Conservation (phyloP, 2,329 filamentous ascomycete genomes). For the Aspergillus costaricaensis region DNA sequence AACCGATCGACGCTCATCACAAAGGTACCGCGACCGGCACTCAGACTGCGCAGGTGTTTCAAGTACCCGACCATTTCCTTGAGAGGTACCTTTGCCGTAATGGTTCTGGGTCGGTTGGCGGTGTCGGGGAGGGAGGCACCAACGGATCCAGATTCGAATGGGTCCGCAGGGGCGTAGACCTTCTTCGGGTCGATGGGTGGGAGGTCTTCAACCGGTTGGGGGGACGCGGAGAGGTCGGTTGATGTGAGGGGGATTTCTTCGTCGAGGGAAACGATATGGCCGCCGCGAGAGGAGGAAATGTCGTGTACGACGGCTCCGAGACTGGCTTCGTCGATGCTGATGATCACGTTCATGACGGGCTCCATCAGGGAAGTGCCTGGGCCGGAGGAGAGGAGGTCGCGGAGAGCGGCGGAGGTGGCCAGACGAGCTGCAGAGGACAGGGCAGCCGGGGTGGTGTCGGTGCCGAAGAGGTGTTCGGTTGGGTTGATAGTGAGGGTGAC, state of each 20-base stretch:
- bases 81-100: slow-evolving; percentile 84
- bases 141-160: slow-evolving; percentile 56
- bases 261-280: slow-evolving; percentile 71
- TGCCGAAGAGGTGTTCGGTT: slow-evolving; percentile 63
- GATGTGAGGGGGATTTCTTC: slow-evolving; percentile 44
- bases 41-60: slow-evolving; percentile 83
- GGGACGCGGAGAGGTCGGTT: slow-evolving; percentile 26
- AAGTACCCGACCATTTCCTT: slow-evolving; percentile 97
- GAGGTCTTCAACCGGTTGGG: slow-evolving; percentile 31
- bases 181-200: slow-evolving; percentile 65
- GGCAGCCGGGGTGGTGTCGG: slow-evolving; percentile 67
- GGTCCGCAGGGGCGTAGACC: slow-evolving; percentile 87
- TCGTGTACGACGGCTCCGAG: slow-evolving; percentile 84
- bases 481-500: slow-evolving; percentile 72
- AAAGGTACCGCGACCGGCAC: slow-evolving; percentile 77
- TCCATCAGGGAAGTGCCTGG: slow-evolving; percentile 73
- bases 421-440: slow-evolving; percentile 67
- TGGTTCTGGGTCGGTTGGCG: slow-evolving; percentile 57
- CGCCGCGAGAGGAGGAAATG: slow-evolving; percentile 71
- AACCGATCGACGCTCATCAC: slow-evolving; percentile 74
- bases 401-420: slow-evolving; percentile 70
- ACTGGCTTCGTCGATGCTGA: slow-evolving; percentile 78
- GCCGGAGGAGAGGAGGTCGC: slow-evolving; percentile 48
- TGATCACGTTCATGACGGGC: slow-evolving; percentile 87
- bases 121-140: slow-evolving; percentile 30